A percentile compares a stretch with the other conserved stretches of the same genome.
These are phyloP conservation scores for Penicillium digitatum DNA, from an alignment of 2,329 filamentous ascomycete species.

Conservation along the genomic window DNA sequence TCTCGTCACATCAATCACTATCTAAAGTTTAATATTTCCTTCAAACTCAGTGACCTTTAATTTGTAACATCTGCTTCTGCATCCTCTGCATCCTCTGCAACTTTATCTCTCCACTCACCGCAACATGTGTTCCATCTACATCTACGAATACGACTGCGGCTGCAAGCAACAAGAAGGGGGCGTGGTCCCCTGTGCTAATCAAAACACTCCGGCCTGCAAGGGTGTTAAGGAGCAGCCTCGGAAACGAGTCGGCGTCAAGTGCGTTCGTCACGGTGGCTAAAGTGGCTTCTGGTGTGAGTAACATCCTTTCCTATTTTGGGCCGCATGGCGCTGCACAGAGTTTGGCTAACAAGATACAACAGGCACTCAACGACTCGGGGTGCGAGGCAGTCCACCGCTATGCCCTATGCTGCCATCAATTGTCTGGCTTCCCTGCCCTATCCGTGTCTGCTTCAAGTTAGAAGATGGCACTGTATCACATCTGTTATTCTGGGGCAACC, in stretches of 20 bases:
- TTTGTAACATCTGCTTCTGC: not conserved
- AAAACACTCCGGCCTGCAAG: conserved; percentile 30
- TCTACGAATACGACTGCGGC: conserved; percentile 38
- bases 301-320: not conserved
- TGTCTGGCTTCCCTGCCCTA: not conserved
- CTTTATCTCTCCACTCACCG: not conserved
- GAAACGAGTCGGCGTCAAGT: conserved; percentile 32
- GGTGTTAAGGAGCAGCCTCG: conserved; percentile 34
- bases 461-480: not conserved
- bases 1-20: conserved; percentile 5
- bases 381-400: not conserved
- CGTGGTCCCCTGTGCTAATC: conserved; percentile 35
- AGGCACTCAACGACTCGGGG: not conserved
- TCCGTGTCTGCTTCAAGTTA: not conserved
- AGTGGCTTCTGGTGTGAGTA: not conserved
- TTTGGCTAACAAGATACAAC: conserved; percentile 5
- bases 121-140: conserved; percentile 39
- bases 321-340: conserved; percentile 2
- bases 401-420: not conserved
- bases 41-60: not conserved
- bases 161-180: conserved; percentile 33
- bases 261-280: conserved; percentile 25
- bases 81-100: not conserved
- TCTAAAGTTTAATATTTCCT: not conserved
- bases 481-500: not conserved